Conservation (phyloP, 345 rosid genomes). For the Clausena lansium region DNA sequence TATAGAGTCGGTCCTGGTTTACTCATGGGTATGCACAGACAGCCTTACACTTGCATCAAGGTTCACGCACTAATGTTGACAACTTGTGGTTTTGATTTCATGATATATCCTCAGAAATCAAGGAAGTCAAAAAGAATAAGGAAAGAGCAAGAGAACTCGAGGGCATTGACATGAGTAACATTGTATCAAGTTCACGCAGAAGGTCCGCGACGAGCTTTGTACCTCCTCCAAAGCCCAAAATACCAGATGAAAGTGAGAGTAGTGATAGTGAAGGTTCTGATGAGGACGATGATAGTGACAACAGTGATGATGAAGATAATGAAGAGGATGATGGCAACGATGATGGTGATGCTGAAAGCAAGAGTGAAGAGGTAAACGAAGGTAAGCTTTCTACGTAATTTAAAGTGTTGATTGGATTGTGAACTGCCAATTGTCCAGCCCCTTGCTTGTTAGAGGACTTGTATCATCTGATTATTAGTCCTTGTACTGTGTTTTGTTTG, state of each 20-base stretch:
- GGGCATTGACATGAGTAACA: slow-evolving; percentile 84
- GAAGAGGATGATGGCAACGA: slow-evolving; percentile 33
- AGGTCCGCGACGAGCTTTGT: slow-evolving; percentile 59
- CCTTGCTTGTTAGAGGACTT: background rate
- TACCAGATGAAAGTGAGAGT: slow-evolving; percentile 51
- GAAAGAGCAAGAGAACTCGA: slow-evolving; percentile 80
- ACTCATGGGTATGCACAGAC: background rate
- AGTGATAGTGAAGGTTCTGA: slow-evolving; percentile 45
- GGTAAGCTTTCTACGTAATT: slow-evolving; percentile 35
- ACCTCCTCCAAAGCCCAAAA: slow-evolving; percentile 71
- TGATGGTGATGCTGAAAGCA: slow-evolving; percentile 35
- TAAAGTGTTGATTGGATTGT: background rate
- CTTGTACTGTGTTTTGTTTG: background rate
- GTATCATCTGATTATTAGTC: slow-evolving; percentile 7
- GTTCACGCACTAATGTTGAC: background rate
- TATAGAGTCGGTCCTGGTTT: background rate
- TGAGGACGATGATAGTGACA: slow-evolving; percentile 34
- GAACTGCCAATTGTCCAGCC: background rate
- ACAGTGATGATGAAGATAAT: slow-evolving; percentile 29
- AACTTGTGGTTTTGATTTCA: background rate
- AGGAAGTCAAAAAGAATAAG: slow-evolving; percentile 73
- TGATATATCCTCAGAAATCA: slow-evolving; percentile 55
- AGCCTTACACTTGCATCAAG: background rate
- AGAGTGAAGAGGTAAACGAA: slow-evolving; percentile 44
- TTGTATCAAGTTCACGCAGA: slow-evolving; percentile 77